Base-by-base conservation (phyloP, 352 stramenopile genomes). In the Pythium aquatile region DNA sequence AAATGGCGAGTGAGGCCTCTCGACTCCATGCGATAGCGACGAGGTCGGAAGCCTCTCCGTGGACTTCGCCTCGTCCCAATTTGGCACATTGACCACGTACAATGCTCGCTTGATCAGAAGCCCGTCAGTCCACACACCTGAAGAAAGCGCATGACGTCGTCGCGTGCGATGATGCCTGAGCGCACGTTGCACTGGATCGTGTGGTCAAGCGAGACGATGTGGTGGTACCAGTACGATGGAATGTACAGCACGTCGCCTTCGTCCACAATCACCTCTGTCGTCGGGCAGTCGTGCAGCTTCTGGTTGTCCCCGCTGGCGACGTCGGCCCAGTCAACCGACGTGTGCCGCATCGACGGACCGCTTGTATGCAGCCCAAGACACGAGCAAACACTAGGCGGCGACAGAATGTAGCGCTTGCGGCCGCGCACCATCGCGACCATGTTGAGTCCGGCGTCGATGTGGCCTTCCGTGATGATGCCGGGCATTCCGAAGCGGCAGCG, bases 161-260 rank as follows among this genome's bases (percentile, higher is more conserved):
- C 39, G 24, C 80, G 73, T 39, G 69, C 58, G 4, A 66, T 69
- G 39, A 77, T 63, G 0, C 78, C 77, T n/a, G 81, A 93, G 29
- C 95, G 80, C 29, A 93, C 75, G 72, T 99, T 99, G 79, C 95
- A 98, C 72, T 99, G 96, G 30, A 95, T 94, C 70, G 89, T 98
- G 30, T 97, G 91, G 66, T 97, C 90, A 13, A 98, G 76, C 42
- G 89, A 97, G 7, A 98, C 87, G 69, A 99, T 98, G 68, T 96
- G 97, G 73, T 99, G 96, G 70, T 98, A 98, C 91, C 92, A 98
- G 61, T 81, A 90, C 8, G 92, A 97, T 8, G 96, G 96, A 30
- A 98, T 70, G 73, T 98, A 98, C 29, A 98, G 67, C 9, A 97
- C 90, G 75, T 99, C 96, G 5, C 97, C 97, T 1, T 86, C 78